Percentiles rank a stretch among this genome's conserved stretches.
phyloP scores from a whole-genome alignment of 2,329 filamentous ascomycete species.

The Albifimbria verrucaria region DNA sequence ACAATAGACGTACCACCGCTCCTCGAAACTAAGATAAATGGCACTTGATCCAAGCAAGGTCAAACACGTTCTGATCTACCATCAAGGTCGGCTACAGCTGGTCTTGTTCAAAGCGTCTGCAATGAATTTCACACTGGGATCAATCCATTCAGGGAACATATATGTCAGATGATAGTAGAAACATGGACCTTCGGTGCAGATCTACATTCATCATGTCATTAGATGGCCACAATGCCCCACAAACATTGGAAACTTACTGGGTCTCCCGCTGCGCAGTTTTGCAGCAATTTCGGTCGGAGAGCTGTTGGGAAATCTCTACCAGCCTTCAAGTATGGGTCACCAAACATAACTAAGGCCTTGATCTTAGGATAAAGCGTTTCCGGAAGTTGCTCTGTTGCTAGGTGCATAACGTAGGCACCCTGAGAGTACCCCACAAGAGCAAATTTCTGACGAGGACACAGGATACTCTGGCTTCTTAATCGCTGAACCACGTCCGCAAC shows the following conservation, averaged over 20 bases:
- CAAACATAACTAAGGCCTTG: slow-evolving; percentile 10
- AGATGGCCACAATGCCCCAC: too few relatives aligned
- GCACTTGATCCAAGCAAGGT: too few relatives aligned
- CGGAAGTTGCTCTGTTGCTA: slow-evolving; percentile 5
- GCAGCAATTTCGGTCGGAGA: background rate
- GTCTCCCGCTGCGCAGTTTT: background rate
- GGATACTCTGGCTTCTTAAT: slow-evolving; percentile 3
- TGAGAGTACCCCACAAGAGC: slow-evolving; percentile 13
- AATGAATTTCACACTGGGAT: background rate
- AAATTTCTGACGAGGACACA: slow-evolving; percentile 11
- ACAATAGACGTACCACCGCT: too few relatives aligned
- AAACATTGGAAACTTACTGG: background rate
- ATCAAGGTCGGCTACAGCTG: too few relatives aligned
- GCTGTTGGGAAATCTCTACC: background rate
- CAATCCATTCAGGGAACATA: background rate
- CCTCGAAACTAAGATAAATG: too few relatives aligned
- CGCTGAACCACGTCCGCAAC: slow-evolving; percentile 7
- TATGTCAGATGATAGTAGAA: background rate
- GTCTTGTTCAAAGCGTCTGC: background rate
- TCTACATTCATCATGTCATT: too few relatives aligned
- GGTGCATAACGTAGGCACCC: slow-evolving; percentile 10
- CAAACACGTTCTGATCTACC: too few relatives aligned
- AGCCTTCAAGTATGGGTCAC: slow-evolving; percentile 3
- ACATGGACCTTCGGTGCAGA: background rate
- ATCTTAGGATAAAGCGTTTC: slow-evolving; percentile 4